These are phyloP conservation scores for Cyclotella atomus DNA, from an alignment of 108 stramenopile genomes.

Conservation along the genomic window DNA sequence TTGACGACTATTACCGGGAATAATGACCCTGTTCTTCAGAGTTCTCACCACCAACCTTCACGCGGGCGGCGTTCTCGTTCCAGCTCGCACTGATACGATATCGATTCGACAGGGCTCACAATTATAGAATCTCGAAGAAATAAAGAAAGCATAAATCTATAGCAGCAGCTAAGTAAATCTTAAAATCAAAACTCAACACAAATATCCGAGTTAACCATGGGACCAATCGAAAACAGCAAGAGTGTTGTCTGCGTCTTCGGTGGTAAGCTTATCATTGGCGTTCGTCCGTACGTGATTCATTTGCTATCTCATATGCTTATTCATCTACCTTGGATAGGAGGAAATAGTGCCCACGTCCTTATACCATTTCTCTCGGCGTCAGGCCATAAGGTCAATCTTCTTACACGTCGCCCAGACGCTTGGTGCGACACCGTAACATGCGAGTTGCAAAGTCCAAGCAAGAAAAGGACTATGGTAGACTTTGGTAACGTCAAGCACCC, in stretches of 20 bases:
- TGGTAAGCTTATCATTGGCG: too few species aligned
- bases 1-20: too few species aligned
- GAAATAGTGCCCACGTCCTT: constrained; percentile 54
- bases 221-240: constrained; percentile 5
- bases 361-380: constrained; percentile 48
- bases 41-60: too few species aligned
- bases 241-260: constrained; percentile 20
- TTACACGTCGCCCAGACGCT: constrained; percentile 44
- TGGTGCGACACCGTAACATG: constrained; percentile 41
- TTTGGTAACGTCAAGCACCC: constrained; percentile 36
- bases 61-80: neutral
- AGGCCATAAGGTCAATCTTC: constrained; percentile 48
- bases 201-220: neutral
- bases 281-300: neutral
- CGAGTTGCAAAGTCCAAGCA: constrained; percentile 39
- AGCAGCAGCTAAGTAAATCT: too few species aligned
- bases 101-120: too few species aligned
- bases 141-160: too few species aligned
- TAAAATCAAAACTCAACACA: neutral
- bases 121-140: too few species aligned
- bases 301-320: neutral
- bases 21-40: too few species aligned
- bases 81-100: too few species aligned
- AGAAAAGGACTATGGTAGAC: constrained; percentile 25
- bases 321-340: constrained; percentile 17